phyloP scores from a whole-genome alignment of 2,329 filamentous ascomycete genomes.

The Fusarium sp. region DNA sequence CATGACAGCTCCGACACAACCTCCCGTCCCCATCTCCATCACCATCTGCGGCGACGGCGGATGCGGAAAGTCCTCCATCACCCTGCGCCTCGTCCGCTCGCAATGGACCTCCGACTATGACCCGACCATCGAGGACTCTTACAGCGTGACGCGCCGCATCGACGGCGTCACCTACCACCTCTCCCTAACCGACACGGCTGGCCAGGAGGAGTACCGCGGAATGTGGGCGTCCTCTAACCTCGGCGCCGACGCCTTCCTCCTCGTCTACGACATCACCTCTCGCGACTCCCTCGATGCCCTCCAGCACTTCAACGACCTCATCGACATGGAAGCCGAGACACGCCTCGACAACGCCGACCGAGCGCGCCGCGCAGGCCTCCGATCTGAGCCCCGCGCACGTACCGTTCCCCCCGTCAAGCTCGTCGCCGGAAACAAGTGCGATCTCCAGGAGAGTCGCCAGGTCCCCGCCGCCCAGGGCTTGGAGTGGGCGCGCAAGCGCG shows the following conservation, averaged over 20 bases:
- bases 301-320: conserved; percentile 83
- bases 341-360: conserved; percentile 70
- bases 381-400: conserved; percentile 53
- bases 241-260: conserved; percentile 82
- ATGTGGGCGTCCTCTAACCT: conserved; percentile 87
- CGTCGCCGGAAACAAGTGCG: conserved; percentile 88
- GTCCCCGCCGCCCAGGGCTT: conserved; percentile 77
- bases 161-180: conserved; percentile 86
- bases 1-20: conserved; percentile 37
- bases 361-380: conserved; percentile 57
- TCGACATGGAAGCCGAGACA: conserved; percentile 83
- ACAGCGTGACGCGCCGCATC: conserved; percentile 82
- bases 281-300: conserved; percentile 75
- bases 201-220: conserved; percentile 90
- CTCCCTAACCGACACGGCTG: conserved; percentile 82
- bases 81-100: conserved; percentile 81
- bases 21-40: conserved; percentile 72
- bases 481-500: conserved; percentile 78
- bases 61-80: conserved; percentile 87
- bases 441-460: conserved; percentile 75
- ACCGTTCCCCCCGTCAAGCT: conserved; percentile 82
- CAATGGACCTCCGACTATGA: conserved; percentile 89
- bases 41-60: conserved; percentile 90
- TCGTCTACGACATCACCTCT: conserved; percentile 89
- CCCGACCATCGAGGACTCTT: conserved; percentile 85